These are phyloP conservation scores for Pleurotus giganteus DNA, from an alignment of 768 basidiomycete genomes.

Conservation along the genomic window DNA sequence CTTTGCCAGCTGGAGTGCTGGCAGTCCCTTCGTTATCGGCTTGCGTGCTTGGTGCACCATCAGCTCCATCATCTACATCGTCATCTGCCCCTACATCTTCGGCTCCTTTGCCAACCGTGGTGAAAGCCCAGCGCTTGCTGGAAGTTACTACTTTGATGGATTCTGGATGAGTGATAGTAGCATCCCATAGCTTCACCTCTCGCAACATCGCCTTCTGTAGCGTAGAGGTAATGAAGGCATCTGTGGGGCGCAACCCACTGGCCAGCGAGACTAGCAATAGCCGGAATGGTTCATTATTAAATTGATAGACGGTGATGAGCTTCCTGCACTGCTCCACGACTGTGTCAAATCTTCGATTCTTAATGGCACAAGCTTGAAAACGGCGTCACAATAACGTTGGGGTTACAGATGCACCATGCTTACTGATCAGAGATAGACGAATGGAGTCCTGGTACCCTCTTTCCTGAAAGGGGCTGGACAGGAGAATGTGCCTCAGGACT, in stretches of 20 bases:
- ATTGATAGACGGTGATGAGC: slow-evolving; percentile 73
- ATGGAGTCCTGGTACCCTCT: slow-evolving; percentile 66
- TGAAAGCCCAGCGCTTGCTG: slow-evolving; percentile 53
- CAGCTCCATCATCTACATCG: slow-evolving; percentile 19
- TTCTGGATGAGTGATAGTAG: slow-evolving; percentile 62
- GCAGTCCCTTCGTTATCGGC: slow-evolving; percentile 12
- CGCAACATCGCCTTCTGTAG: slow-evolving; percentile 84
- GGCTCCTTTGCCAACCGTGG: slow-evolving; percentile 35
- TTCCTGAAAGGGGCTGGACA: slow-evolving; percentile 72
- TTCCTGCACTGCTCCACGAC: slow-evolving; percentile 78
- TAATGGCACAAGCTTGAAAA: slow-evolving; percentile 69
- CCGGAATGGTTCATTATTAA: slow-evolving; percentile 83
- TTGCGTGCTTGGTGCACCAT: slow-evolving; percentile 13
- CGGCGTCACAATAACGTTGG: neutral
- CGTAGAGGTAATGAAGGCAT: slow-evolving; percentile 73
- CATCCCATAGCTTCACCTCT: slow-evolving; percentile 70
- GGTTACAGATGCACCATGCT: slow-evolving; percentile 17
- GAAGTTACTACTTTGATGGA: slow-evolving; percentile 58
- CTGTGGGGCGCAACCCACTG: slow-evolving; percentile 66
- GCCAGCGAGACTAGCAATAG: slow-evolving; percentile 73
- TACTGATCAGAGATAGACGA: slow-evolving; percentile 75
- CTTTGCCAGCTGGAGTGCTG: neutral
- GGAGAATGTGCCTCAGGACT: slow-evolving; percentile 68
- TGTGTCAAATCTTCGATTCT: slow-evolving; percentile 48
- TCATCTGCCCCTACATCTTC: slow-evolving; percentile 20